phyloP scores from a whole-genome alignment of 2,329 filamentous ascomycete species.

The Arthrobotrys entomopaga region DNA sequence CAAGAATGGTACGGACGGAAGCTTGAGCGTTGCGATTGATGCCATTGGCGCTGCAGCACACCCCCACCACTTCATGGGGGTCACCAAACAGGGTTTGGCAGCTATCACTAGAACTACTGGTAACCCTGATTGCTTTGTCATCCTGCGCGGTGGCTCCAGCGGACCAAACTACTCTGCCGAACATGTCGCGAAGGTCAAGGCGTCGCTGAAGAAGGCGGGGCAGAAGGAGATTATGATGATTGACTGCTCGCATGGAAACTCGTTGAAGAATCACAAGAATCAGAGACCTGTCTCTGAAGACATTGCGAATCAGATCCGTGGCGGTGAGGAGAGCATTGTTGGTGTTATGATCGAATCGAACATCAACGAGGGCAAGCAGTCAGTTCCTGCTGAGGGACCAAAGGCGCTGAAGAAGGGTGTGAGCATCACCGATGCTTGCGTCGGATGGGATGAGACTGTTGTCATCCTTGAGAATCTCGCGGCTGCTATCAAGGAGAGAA shows the following conservation, averaged over 20 bases:
- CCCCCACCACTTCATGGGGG: conserved; percentile 95
- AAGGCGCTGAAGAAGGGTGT: conserved; percentile 89
- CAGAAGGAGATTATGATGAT: conserved; percentile 87
- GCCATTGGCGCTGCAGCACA: conserved; percentile 92
- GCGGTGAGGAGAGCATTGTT: conserved; percentile 87
- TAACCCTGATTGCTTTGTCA: conserved; percentile 97
- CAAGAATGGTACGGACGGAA: conserved; percentile 98
- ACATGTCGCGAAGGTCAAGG: conserved; percentile 85
- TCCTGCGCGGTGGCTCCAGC: conserved; percentile 88
- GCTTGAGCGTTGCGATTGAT: conserved; percentile 87
- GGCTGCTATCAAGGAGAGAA: conserved; percentile 78
- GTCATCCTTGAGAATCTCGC: conserved; percentile 80
- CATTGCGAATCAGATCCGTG: conserved; percentile 83
- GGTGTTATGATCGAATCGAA: conserved; percentile 99
- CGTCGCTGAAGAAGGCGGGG: conserved; percentile 77
- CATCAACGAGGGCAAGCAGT: conserved; percentile 93
- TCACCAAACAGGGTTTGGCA: conserved; percentile 94
- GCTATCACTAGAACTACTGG: conserved; percentile 94
- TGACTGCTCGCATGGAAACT: conserved; percentile 97
- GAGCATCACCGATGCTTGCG: conserved; percentile 97
- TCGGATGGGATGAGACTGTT: conserved; percentile 91
- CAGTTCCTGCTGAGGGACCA: conserved; percentile 79
- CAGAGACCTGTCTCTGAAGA: conserved; percentile 90
- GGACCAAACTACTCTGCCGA: conserved; percentile 92
- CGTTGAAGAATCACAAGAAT: conserved; percentile 94